These are phyloP conservation scores for Balamuthia mandrillaris DNA, from an alignment of 208 protist genomes.

Conservation along the genomic window DNA sequence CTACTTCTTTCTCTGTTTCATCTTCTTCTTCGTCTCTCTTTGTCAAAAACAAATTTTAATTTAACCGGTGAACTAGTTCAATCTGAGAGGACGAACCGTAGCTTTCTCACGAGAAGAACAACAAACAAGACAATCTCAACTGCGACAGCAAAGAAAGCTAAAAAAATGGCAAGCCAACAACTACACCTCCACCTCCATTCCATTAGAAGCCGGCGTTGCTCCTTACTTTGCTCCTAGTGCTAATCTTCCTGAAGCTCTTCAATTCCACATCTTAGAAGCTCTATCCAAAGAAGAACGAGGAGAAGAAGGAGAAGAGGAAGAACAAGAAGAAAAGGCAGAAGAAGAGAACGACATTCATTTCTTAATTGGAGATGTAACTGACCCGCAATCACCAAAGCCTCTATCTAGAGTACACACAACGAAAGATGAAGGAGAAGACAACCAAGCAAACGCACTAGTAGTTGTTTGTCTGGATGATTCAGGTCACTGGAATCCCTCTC, in stretches of 20 bases:
- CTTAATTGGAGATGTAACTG: not conserved
- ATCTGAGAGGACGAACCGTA: not conserved
- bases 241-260: not conserved
- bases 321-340: not conserved
- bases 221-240: not conserved
- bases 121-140: not conserved
- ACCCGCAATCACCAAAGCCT: not conserved
- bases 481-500: not conserved
- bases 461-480: not conserved
- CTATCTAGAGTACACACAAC: not conserved
- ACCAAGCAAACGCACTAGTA: not conserved
- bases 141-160: not conserved
- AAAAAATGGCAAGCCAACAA: conserved; percentile 10
- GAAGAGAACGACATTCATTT: conserved; percentile 22
- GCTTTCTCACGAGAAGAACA: not conserved
- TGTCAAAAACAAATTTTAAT: not conserved
- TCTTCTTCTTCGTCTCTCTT: not conserved
- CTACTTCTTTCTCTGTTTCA: not conserved
- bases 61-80: not conserved
- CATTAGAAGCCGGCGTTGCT: not conserved
- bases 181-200: conserved; percentile 10
- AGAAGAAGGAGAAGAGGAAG: not conserved
- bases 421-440: not conserved
- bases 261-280: not conserved
- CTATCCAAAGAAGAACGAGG: not conserved